Base-by-base conservation (phyloP, 805 yeast genomes). In the Candida yuanshanica region DNA sequence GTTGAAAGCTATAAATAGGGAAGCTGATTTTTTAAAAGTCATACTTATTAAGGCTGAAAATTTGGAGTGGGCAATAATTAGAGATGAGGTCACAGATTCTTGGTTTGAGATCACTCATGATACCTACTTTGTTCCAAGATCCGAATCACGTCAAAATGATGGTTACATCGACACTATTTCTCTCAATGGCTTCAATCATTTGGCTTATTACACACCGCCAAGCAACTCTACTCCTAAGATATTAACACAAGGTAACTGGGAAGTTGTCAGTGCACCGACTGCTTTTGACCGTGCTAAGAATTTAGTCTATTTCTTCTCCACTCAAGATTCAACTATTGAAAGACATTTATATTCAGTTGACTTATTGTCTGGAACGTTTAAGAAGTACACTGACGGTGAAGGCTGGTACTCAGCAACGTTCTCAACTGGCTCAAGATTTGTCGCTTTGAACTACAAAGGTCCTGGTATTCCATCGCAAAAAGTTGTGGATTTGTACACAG, bases 121-220 rank as follows among this genome's bases (percentile, higher is more conserved):
- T 45, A 77, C 85, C 2, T 60, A 69, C 20, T 75, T 63, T 53
- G 66, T 84, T 31, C 86, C 87, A 13, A 69, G 69, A 36, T 70
- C 77, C 39, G 55, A 53, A 2, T 41, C 59, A 2, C 69, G 84
- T 32, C 46, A 55, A 3, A 43, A 62, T 8, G 82, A 81, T 50
- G 95, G 95, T 1, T 93, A 93, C 61, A 75, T 93, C 43, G 99
- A 93, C 59, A 73, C 90, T 2, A 66, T 82, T 14, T 79, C 79
- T 5, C 66, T 76, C 20, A 69, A 76, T 45, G 86, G 86, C 0
- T 79, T 55, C 50, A 70, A 70, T 43, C 99, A 93, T 60, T 67
- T 93, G 47, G 98, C 89, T 0, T 90, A 83, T 60, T 93, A 79
- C 58, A 68, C 85, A 2, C 93, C 95, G 5, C 77, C 88, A 2